A percentile compares a stretch with the other conserved stretches of the same genome.
Evolutionary conservation across 805 yeast species (phyloP).

Genomic region (Lachancea mirantina): DNA sequence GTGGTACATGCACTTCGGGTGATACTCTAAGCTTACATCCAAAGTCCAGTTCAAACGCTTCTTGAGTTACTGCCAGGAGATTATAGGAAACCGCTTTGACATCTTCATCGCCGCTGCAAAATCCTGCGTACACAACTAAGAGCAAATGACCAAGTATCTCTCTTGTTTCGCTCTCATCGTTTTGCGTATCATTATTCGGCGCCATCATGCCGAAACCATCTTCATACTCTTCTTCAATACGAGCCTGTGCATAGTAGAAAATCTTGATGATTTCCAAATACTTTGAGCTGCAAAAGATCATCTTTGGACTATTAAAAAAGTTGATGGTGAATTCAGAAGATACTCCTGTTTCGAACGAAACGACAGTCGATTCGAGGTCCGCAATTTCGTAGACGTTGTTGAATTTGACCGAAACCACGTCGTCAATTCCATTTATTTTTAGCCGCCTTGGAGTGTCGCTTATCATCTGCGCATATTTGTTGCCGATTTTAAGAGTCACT

Average conservation of each 20-base stretch:
- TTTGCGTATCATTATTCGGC: conserved; percentile 11
- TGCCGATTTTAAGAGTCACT: conserved; percentile 61
- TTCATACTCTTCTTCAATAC: conserved; percentile 35
- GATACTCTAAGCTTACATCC: conserved; percentile 51
- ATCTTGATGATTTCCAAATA: conserved; percentile 62
- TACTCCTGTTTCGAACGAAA: conserved; percentile 40
- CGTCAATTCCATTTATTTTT: conserved; percentile 30
- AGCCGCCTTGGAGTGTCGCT: conserved; percentile 38
- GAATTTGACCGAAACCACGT: conserved; percentile 31
- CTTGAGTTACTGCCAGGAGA: conserved; percentile 54
- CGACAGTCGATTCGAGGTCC: conserved; percentile 35
- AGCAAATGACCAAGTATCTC: conserved; percentile 53
- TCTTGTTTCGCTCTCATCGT: conserved; percentile 25
- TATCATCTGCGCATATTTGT: conserved; percentile 54
- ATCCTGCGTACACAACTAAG: conserved; percentile 59
- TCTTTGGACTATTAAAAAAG: conserved; percentile 28
- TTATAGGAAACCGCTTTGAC: conserved; percentile 59
- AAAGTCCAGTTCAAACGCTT: conserved; percentile 50
- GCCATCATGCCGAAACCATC: conserved; percentile 10
- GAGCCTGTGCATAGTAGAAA: conserved; percentile 58
- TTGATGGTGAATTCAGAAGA: conserved; percentile 45
- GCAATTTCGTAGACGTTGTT: conserved; percentile 40
- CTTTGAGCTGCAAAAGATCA: conserved; percentile 43
- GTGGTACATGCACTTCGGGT: conserved; percentile 59
- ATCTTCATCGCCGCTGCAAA: conserved; percentile 50